Conservation (phyloP, 1,284 basidiomycete genomes). For the Leccinum griseonigrum region DNA sequence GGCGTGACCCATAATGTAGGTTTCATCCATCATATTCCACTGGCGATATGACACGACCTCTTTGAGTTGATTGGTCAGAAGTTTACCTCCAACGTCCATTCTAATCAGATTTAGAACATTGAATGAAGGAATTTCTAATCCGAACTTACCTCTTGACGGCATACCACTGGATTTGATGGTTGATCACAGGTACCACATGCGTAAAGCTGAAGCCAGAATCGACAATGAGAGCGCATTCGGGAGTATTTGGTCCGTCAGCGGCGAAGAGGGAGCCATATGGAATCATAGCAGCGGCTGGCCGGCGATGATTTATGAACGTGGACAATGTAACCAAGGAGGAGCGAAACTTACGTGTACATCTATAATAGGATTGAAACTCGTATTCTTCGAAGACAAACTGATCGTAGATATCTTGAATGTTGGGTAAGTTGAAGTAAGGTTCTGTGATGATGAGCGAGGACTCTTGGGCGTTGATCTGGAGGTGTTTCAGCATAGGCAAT, state of each 20-base stretch:
- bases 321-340: constrained; percentile 18
- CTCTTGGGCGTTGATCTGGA: constrained; percentile 68
- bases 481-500: constrained; percentile 1
- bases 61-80: constrained; percentile 93
- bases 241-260: constrained; percentile 43
- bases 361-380: constrained; percentile 82
- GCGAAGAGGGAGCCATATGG: constrained; percentile 67
- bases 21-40: constrained; percentile 98
- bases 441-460: constrained; percentile 86
- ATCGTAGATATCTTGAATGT: constrained; percentile 88
- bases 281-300: constrained; percentile 72
- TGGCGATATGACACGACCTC: constrained; percentile 92
- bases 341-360: constrained; percentile 69
- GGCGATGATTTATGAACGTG: constrained; percentile 19
- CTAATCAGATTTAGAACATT: constrained; percentile 42
- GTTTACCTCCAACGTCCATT: constrained; percentile 91
- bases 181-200: constrained; percentile 84
- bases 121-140: constrained; percentile 15
- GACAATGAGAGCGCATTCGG: constrained; percentile 81
- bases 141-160: constrained; percentile 73
- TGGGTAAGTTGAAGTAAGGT: constrained; percentile 90
- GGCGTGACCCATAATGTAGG: constrained; percentile 87
- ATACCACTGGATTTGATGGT: constrained; percentile 71
- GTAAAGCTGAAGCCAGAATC: constrained; percentile 94
- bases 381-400: constrained; percentile 96